phyloP scores from a whole-genome alignment of 345 rosid genomes.

The Dovyalis caffra region DNA sequence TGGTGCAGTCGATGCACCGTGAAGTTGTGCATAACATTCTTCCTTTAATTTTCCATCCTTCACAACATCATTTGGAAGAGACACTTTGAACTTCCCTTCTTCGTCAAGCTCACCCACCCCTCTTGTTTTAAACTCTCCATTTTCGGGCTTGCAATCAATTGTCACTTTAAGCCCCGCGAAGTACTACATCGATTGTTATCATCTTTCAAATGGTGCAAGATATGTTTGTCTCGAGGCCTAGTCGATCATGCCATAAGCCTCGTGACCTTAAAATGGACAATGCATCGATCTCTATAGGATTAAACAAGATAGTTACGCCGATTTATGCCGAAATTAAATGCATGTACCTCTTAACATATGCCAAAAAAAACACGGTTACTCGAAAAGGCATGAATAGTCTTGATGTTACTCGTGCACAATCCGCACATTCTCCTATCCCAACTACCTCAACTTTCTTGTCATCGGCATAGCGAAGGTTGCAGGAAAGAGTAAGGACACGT shows the following conservation, averaged over 20 bases:
- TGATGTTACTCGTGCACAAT: slow-evolving; percentile 39
- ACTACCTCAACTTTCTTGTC: slow-evolving; percentile 45
- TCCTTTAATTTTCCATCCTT: slow-evolving; percentile 56
- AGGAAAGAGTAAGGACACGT: slow-evolving; percentile 30
- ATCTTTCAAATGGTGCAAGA: not conserved
- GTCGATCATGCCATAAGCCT: not conserved
- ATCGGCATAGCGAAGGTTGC: slow-evolving; percentile 38
- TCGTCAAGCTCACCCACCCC: slow-evolving; percentile 57
- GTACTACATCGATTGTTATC: not conserved
- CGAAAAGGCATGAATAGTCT: slow-evolving; percentile 51
- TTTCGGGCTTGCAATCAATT: slow-evolving; percentile 61
- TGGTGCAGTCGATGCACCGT: slow-evolving; percentile 51
- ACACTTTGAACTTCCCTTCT: slow-evolving; percentile 59
- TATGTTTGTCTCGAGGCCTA: not conserved
- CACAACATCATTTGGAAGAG: slow-evolving; percentile 48
- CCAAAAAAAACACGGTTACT: slow-evolving; percentile 33
- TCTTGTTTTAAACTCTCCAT: slow-evolving; percentile 51
- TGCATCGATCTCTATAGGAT: not conserved
- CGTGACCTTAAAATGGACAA: not conserved
- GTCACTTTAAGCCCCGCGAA: slow-evolving; percentile 62
- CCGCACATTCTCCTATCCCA: slow-evolving; percentile 69
- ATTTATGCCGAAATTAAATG: not conserved
- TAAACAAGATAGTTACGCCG: not conserved
- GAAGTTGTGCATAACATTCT: slow-evolving; percentile 87
- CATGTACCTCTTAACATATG: not conserved